phyloP scores from a whole-genome alignment of 2,329 filamentous ascomycete species.

The Aureobasidium subglaciale region DNA sequence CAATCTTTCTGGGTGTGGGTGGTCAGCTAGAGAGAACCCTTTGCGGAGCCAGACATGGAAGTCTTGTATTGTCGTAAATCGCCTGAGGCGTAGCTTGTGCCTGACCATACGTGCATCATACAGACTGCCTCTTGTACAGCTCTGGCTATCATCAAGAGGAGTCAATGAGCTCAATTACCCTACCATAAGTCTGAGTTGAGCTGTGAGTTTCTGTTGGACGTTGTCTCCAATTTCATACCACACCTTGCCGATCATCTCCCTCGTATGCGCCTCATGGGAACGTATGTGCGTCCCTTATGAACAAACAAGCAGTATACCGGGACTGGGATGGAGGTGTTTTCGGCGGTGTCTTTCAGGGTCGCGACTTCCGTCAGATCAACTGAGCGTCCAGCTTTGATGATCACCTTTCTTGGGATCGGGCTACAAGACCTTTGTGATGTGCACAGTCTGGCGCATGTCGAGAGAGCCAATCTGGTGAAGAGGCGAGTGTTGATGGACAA shows the following conservation, averaged over 20 bases:
- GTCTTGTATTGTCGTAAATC: not conserved
- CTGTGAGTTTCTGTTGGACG: not conserved
- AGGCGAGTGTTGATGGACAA: not conserved
- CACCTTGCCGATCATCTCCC: not conserved
- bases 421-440: not conserved
- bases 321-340: constrained; percentile 40
- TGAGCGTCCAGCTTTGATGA: not conserved
- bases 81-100: not conserved
- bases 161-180: not conserved
- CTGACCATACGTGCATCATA: not conserved
- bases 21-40: not conserved
- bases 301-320: constrained; percentile 41
- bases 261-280: constrained; percentile 36
- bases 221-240: not conserved
- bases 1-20: not conserved
- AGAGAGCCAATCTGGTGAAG: not conserved
- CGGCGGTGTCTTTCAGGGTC: constrained; percentile 35
- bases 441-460: not conserved
- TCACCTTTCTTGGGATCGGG: not conserved
- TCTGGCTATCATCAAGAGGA: not conserved
- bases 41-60: constrained; percentile 4
- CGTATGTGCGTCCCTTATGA: constrained; percentile 34
- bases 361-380: constrained; percentile 29
- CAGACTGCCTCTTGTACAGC: not conserved
- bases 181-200: not conserved